Base-by-base conservation (phyloP, 352 stramenopile species). In the Phytopythium boreale region DNA sequence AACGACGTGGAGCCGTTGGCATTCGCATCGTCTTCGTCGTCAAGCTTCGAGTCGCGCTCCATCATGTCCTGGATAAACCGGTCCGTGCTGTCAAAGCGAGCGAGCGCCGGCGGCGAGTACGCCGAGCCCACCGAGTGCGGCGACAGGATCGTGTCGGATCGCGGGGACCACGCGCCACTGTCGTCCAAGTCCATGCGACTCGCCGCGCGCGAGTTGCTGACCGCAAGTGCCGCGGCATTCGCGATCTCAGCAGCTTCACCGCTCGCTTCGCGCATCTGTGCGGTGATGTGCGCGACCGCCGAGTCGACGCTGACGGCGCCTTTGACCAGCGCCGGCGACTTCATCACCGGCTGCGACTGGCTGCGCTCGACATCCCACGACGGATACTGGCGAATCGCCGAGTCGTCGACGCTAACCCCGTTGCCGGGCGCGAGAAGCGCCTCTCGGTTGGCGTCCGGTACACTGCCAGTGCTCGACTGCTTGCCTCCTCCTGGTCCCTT, bases 51-150 rank as follows among this genome's bases (percentile, higher is more conserved):
- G 59, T 94, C 86, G 41, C 84, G 80, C 47, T 90, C 84, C 12
- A 82, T 83, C 17, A 92, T 71, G 34, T 81, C 83, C 22, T 82
- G 71, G 31, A 94, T 63, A 56, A 88, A 92, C 19, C 75, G 80
- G 51, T 94, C 86, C 5, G 86, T 94, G 62, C 83, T 92, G 59
- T 94, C 86, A 22, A 80, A 89, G n/a, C 86, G 82, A 2, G 72
- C 64, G 3, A 91, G 72, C 44, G 75, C 63, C 14, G 79, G 74
- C 10, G 86, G 80, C 24, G 83, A 92, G 49, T 66, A 79, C 31
- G 76, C 66, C n/a, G 81, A 92, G 17, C 74, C 74, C 10, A 81
- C 75, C 0, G 82, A 92, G 43, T 76, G 77, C 11, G 83, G 82
- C 37, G 82, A 89, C 1, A 76, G 61, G 6, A 78, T 56, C 2